Conservation (phyloP, 23 red algal genomes). For the Cyanidiococcus yangmingshanensis region DNA sequence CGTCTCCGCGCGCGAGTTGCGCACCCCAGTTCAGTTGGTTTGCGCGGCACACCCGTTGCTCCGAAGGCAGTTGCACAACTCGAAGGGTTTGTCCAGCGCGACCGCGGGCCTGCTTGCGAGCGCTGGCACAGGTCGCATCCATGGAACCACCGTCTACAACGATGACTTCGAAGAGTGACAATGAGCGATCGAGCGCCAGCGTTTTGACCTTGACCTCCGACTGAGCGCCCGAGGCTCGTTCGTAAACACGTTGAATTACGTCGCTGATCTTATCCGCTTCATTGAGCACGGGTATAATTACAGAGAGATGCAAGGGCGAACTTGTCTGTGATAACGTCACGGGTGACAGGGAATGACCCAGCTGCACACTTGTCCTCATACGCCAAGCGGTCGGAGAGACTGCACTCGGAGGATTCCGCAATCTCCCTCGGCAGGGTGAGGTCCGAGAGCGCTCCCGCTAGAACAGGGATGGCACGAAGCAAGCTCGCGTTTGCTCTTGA, state of each 20-base stretch:
- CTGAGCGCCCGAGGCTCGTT: not conserved
- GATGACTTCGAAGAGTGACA: conserved; percentile 26
- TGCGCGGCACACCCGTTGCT: conserved; percentile 26
- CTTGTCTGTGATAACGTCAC: not conserved
- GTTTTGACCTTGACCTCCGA: not conserved
- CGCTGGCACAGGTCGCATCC: conserved; percentile 28
- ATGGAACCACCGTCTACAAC: conserved; percentile 53
- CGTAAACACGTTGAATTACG: conserved; percentile 23
- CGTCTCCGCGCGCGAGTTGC: conserved; percentile 1
- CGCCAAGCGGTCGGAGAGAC: too few relatives aligned
- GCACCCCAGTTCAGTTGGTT: conserved; percentile 53
- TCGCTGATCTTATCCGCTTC: conserved; percentile 34
- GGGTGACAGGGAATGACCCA: too few relatives aligned
- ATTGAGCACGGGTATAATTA: conserved; percentile 62
- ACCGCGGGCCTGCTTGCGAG: conserved; percentile 21
- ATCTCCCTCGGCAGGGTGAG: too few relatives aligned
- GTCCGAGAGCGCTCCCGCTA: too few relatives aligned
- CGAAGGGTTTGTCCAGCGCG: not conserved
- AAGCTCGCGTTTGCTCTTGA: too few relatives aligned
- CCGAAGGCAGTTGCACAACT: conserved; percentile 25
- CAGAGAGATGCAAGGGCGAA: not conserved
- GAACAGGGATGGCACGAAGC: too few relatives aligned
- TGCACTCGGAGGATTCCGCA: too few relatives aligned
- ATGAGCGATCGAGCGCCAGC: not conserved
- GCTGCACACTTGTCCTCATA: too few relatives aligned